A percentile compares a stretch with the other conserved stretches of the same genome.
phyloP scores from a whole-genome alignment of 805 yeast genomes.

The Kazachstania psychrophila region DNA sequence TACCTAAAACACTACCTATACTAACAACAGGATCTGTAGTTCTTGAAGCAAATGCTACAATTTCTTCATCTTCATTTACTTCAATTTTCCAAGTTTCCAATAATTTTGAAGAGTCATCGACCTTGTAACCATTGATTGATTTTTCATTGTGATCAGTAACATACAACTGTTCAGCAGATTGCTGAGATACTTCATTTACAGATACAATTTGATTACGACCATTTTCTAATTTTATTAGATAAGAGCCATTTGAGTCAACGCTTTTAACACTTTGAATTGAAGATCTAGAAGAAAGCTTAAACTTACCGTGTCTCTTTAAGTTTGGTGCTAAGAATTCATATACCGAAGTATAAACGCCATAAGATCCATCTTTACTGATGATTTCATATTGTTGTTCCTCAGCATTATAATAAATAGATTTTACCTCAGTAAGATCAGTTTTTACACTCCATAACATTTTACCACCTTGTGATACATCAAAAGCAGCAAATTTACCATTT shows the following conservation, averaged over 20 bases:
- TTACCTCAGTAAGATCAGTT: slow-evolving; percentile 16
- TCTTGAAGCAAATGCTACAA: slow-evolving; percentile 35
- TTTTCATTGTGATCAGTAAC: slow-evolving; percentile 16
- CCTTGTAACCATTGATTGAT: slow-evolving; percentile 20
- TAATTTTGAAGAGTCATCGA: slow-evolving; percentile 16
- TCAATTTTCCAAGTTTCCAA: slow-evolving; percentile 34
- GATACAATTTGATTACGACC: slow-evolving; percentile 9
- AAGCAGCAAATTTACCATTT: slow-evolving; percentile 36
- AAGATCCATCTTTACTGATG: slow-evolving; percentile 26
- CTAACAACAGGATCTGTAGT: slow-evolving; percentile 39
- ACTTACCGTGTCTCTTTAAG: neutral
- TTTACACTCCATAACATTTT: slow-evolving; percentile 33
- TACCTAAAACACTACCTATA: slow-evolving; percentile 58
- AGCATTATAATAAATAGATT: slow-evolving; percentile 16
- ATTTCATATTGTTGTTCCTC: slow-evolving; percentile 15
- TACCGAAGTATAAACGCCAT: neutral
- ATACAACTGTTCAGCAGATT: slow-evolving; percentile 2
- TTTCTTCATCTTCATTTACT: slow-evolving; percentile 26
- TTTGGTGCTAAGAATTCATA: slow-evolving; percentile 5
- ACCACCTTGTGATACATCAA: slow-evolving; percentile 35
- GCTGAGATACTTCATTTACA: slow-evolving; percentile 3
- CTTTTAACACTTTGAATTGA: slow-evolving; percentile 1
- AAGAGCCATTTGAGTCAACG: slow-evolving; percentile 5
- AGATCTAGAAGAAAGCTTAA: neutral
- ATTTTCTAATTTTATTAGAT: slow-evolving; percentile 13